Base-by-base conservation (phyloP, 352 stramenopile genomes). In the Albugo candida region DNA sequence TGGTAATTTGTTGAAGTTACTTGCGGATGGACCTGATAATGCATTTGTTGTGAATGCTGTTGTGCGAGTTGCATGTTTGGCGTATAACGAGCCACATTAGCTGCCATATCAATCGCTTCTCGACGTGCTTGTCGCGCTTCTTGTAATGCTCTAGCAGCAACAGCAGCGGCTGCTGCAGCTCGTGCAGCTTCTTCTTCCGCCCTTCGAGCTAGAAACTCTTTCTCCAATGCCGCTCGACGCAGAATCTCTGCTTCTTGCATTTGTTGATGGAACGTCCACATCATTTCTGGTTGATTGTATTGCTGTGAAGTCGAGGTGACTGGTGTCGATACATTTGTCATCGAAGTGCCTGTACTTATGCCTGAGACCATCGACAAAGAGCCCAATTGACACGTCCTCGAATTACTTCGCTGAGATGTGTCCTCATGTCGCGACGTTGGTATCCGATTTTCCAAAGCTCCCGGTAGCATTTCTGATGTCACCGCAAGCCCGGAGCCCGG, bases 31-130 rank as follows among this genome's bases (percentile, higher is more conserved):
- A 47, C 14, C 11, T 54, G 45, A 36, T 34, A n/a, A 48, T 47
- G 39, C 5, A 58, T 62, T 43, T 21, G 51, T 11, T 45, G 50
- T 24, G 55, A 54, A 42, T 34, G 36, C n/a, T 63, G 56, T 45
- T 83, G 67, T 27, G 75, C 72, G 16, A 83, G 70, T 49, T 87
- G 74, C 48, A 84, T 80, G 21, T 61, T 68, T 47, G 49, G 76
- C 43, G 72, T 80, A 57, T 86, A 86, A 17, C 71, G 65, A 2
- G 69, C 72, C 37, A 75, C 64, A 45, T 70, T 79, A 5, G 72
- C 71, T 44, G 76, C 75, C 76, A 88, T 81, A 42, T 91, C 71
- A 58, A 88, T 64, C 12, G 76, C 78, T 65, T 88, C 70, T 34
- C 86, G 67, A 0, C 76, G 71, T 12, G 78, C 78, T 43, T 85